Conservation (phyloP, 1,139 yeast genomes). For the Zygoascus sp. region DNA sequence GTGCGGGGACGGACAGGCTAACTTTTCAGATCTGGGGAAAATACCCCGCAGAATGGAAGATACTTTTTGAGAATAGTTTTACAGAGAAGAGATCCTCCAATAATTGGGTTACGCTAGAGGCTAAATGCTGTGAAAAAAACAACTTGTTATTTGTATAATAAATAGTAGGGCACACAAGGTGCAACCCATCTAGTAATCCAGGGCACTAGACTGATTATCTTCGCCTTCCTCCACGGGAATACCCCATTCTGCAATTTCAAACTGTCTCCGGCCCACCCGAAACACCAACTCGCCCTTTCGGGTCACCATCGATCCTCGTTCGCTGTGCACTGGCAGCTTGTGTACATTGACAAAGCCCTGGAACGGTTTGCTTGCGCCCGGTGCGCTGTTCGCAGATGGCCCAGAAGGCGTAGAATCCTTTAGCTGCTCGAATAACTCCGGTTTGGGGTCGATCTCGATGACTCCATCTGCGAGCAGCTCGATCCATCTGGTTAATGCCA, state of each 20-base stretch:
- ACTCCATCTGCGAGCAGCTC: conserved; percentile 67
- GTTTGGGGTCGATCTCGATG: conserved; percentile 76
- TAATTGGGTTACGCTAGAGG: too few species aligned
- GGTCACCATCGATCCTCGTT: conserved; percentile 73
- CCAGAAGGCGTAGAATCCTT: conserved; percentile 1
- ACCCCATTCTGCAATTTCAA: conserved; percentile 89
- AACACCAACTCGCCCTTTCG: conserved; percentile 78
- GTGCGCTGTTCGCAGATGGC: conserved; percentile 14
- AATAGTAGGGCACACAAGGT: too few species aligned
- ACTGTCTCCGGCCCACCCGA: conserved; percentile 73
- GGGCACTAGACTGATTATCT: not conserved
- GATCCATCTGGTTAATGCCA: conserved; percentile 47
- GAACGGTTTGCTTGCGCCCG: conserved; percentile 21
- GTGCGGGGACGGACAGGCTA: too few species aligned
- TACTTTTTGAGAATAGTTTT: too few species aligned
- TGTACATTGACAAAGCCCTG: conserved; percentile 81
- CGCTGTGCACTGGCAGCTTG: conserved; percentile 69
- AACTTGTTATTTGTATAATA: too few species aligned
- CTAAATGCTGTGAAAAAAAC: too few species aligned
- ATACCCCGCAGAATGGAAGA: too few species aligned
- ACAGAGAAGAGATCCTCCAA: too few species aligned
- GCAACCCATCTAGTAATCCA: not conserved
- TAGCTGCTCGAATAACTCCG: conserved; percentile 55
- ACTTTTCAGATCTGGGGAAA: too few species aligned
- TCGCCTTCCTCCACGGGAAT: conserved; percentile 80